A percentile compares a stretch with the other conserved stretches of the same genome.
Evolutionary conservation across 2,329 filamentous ascomycete species (phyloP).

Genomic region (Reticulascus tulasneorum): DNA sequence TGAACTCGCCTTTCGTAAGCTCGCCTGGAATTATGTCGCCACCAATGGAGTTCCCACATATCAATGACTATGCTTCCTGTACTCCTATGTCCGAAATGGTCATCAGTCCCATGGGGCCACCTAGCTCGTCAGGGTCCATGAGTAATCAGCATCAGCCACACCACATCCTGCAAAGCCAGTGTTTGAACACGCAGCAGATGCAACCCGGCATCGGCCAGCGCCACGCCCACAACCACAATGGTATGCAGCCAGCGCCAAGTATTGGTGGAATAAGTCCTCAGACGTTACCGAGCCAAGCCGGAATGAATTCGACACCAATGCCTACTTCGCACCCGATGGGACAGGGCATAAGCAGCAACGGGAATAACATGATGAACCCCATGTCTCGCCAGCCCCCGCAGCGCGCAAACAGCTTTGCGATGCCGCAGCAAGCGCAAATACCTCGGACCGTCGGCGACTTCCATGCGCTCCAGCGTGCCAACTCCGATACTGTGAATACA

Average conservation of each 20-base stretch:
- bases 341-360: slow-evolving; percentile 17
- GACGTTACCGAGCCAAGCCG: slow-evolving; percentile 4
- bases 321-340: slow-evolving; percentile 23
- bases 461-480: slow-evolving; percentile 43
- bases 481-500: too few relatives aligned
- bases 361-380: slow-evolving; percentile 12
- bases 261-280: slow-evolving; percentile 13
- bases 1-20: slow-evolving; percentile 48
- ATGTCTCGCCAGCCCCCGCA: slow-evolving; percentile 29
- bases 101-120: slow-evolving; percentile 44
- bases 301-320: slow-evolving; percentile 17
- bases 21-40: slow-evolving; percentile 54
- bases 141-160: slow-evolving; percentile 27
- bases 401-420: slow-evolving; percentile 35
- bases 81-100: slow-evolving; percentile 50
- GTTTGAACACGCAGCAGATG: slow-evolving; percentile 25
- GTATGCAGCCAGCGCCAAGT: slow-evolving; percentile 19
- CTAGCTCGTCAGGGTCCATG: slow-evolving; percentile 18
- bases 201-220: slow-evolving; percentile 27
- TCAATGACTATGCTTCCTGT: slow-evolving; percentile 37
- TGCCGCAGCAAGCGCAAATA: slow-evolving; percentile 32
- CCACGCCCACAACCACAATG: slow-evolving; percentile 21
- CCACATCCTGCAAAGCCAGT: slow-evolving; percentile 17
- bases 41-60: slow-evolving; percentile 41
- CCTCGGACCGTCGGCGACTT: slow-evolving; percentile 45